A percentile compares a stretch with the other conserved stretches of the same genome.
phyloP scores from a whole-genome alignment of 768 basidiomycete species.

The Boletus eberwhitei region DNA sequence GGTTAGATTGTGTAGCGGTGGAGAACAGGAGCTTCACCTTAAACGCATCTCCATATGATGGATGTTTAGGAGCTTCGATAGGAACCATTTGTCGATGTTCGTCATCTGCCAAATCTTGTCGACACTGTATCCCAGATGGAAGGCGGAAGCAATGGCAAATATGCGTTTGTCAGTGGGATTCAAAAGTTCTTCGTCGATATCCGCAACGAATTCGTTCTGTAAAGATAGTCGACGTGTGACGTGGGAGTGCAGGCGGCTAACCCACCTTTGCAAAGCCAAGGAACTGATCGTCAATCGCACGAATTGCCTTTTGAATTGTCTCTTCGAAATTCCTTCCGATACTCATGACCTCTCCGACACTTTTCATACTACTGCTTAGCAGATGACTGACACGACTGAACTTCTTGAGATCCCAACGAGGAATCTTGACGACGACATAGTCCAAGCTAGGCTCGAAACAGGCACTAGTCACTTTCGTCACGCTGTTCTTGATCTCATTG shows the following conservation, averaged over 20 bases:
- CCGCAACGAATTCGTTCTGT: slow-evolving; percentile 82
- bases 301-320: slow-evolving; percentile 96
- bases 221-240: background rate
- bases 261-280: slow-evolving; percentile 82
- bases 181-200: slow-evolving; percentile 88
- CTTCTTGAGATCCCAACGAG: slow-evolving; percentile 98
- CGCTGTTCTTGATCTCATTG: slow-evolving; percentile 96
- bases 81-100: slow-evolving; percentile 98
- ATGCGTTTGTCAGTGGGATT: slow-evolving; percentile 98
- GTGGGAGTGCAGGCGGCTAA: background rate
- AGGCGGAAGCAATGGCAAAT: slow-evolving; percentile 93
- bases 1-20: background rate
- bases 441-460: slow-evolving; percentile 99
- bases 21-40: slow-evolving; percentile 41
- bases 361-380: slow-evolving; percentile 97
- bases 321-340: slow-evolving; percentile 98
- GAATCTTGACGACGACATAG: slow-evolving; percentile 97
- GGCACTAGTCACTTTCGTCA: slow-evolving; percentile 93
- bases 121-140: slow-evolving; percentile 89
- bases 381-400: slow-evolving; percentile 90
- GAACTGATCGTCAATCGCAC: slow-evolving; percentile 95
- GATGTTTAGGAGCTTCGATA: slow-evolving; percentile 83
- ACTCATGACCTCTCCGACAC: slow-evolving; percentile 98
- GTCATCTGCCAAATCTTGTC: slow-evolving; percentile 98
- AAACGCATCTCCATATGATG: slow-evolving; percentile 75